Evolutionary conservation across 2,329 filamentous ascomycete species (phyloP).

Genomic region (Ophiocordyceps camponoti-leonardi): DNA sequence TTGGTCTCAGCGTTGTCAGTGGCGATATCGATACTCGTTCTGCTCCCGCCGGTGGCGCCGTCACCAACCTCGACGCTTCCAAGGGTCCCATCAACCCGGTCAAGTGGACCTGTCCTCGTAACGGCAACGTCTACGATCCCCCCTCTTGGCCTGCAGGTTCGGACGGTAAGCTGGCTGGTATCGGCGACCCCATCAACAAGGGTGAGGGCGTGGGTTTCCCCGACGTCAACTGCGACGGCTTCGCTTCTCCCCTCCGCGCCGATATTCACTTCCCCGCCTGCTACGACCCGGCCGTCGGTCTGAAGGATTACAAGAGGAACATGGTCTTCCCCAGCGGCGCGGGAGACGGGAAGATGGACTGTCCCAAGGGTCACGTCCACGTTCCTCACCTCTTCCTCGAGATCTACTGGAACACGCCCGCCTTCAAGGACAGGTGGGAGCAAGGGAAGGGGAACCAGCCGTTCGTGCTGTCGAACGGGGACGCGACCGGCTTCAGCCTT

Average conservation of each 20-base stretch:
- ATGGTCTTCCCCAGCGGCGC: conserved; percentile 41
- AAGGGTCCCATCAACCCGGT: conserved; percentile 34
- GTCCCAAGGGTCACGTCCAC: conserved; percentile 36
- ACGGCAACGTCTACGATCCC: conserved; percentile 20
- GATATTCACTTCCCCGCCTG: conserved; percentile 60
- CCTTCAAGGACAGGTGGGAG: conserved; percentile 35
- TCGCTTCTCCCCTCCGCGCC: conserved; percentile 41
- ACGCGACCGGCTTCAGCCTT: conserved; percentile 50
- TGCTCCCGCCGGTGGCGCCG: conserved; percentile 35
- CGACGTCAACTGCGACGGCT: conserved; percentile 47
- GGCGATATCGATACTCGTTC: conserved; percentile 43
- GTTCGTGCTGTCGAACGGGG: conserved; percentile 53
- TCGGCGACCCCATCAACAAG: conserved; percentile 34
- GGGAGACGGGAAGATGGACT: conserved; percentile 31
- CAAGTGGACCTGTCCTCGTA: conserved; percentile 44
- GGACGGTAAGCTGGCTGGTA: conserved; percentile 36
- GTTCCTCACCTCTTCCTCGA: conserved; percentile 40
- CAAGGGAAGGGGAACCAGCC: conserved; percentile 36
- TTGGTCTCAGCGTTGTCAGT: conserved; percentile 53
- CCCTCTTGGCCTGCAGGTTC: conserved; percentile 37
- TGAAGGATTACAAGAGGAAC: conserved; percentile 45
- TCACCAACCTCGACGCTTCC: conserved; percentile 30
- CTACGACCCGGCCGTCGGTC: conserved; percentile 47
- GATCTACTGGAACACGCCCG: conserved; percentile 41
- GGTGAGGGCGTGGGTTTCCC: conserved; percentile 51